Base-by-base conservation (phyloP, 2,329 filamentous ascomycete species). In the Chrysoporthe puriensis region DNA sequence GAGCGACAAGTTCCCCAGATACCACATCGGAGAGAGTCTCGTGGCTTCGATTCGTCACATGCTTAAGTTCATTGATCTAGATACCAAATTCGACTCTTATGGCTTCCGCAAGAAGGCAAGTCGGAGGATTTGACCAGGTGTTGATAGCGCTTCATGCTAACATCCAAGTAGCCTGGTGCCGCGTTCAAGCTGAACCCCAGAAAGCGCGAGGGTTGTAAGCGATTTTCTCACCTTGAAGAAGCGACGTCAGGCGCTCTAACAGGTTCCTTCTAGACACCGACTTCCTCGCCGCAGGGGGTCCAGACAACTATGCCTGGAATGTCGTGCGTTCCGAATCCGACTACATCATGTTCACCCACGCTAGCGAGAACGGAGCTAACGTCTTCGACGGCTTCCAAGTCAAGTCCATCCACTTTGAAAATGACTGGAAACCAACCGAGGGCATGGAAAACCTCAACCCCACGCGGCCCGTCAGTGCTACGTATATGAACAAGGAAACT, bases 251-350 rank as follows among this genome's bases (percentile, higher is more conserved):
- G 11, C 14, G 1, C 9, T 14, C 11, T 44, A 21, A 52, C 48
- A 21, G 26, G 7, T 5, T 52, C 16, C 16, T 52, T 1, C 18
- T 14, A 52, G 48, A 78, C 68, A 83, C 81, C 58, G 79, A 84
- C 69, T 83, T 84, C 70, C 36, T 81, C 11, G 77, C 73, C 1
- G 78, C 77, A 8, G 73, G 74, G 16, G 81, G 81, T 2, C 78
- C 79, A 0, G 67, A 78, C 13, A 75, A 71, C 16, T 78, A 80
- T 64, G 73, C 81, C 5, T 84, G 81, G 81, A 84, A 84, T 66
- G 75, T 84, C 2, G 70, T 83, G 8, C 80, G 82, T 6, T 83
- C 82, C 40, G 81, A 84, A 69, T 72, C 77, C 0, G 82, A 84
- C 67, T 71, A 84, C 3, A 59, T 84, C 8, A 73, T 84, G 9